Conservation (phyloP, 2,329 filamentous ascomycete genomes). For the Cephalotrichum gorgonifer region DNA sequence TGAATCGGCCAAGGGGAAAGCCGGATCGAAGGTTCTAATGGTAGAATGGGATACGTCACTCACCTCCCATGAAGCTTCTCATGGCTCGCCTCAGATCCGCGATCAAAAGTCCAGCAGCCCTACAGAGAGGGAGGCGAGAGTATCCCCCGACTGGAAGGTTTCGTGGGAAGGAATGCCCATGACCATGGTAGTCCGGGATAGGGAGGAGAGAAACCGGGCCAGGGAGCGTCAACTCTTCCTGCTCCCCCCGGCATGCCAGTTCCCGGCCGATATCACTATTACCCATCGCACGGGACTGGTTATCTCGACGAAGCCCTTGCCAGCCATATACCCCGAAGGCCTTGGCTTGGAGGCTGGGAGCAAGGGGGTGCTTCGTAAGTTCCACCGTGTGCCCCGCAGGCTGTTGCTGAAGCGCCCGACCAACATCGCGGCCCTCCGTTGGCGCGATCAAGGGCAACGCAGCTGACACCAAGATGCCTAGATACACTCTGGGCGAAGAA, state of each 20-base stretch:
- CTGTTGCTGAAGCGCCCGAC: not conserved
- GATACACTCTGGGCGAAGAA: constrained; percentile 89
- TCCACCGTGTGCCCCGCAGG: too few relatives aligned
- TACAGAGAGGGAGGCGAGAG: too few relatives aligned
- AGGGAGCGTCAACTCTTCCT: constrained; percentile 68
- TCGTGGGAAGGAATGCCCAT: constrained; percentile 75
- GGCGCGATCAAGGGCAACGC: not conserved
- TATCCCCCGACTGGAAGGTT: constrained; percentile 52
- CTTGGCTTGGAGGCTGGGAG: constrained; percentile 60
- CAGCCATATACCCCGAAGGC: constrained; percentile 74
- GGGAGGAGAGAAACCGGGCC: constrained; percentile 20
- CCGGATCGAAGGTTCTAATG: constrained; percentile 87
- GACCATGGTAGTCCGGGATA: constrained; percentile 27
- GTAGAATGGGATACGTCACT: constrained; percentile 57
- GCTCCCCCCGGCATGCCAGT: constrained; percentile 66
- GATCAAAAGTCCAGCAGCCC: not conserved
- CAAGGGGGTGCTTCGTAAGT: constrained; percentile 43
- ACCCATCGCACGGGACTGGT: constrained; percentile 23
- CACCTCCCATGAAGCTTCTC: not conserved
- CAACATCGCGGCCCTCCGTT: not conserved
- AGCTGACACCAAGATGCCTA: constrained; percentile 33
- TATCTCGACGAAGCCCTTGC: constrained; percentile 64
- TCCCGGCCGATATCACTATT: constrained; percentile 48
- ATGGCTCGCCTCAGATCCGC: not conserved
- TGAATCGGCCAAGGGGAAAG: constrained; percentile 62